Base-by-base conservation (phyloP, 345 rosid species). In the Laguncularia racemosa region DNA sequence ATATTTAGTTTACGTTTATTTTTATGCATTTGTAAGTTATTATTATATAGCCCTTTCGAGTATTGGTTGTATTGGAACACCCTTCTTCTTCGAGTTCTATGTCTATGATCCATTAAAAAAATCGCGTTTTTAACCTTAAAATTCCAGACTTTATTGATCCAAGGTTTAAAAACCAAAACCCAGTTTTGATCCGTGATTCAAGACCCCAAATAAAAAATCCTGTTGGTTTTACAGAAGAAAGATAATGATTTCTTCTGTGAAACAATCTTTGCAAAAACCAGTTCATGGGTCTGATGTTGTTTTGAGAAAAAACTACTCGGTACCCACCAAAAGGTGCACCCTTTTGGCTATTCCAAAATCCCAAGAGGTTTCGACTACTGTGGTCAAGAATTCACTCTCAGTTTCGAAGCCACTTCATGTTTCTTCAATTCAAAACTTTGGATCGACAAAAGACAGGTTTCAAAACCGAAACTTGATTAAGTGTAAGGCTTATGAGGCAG, bases 401-500 rank as follows among this genome's bases (percentile, higher is more conserved):
- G 19, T 88, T 5, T 77, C 84, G 1, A 86, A 74, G 59, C 96
- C 96, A 4, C 52, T 92, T 43, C 84, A 83, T 56, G 67, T 92
- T 59, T 73, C 83, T 1, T 78, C 81, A 19, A 51, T 77, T 46
- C 60, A 72, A 46, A 55, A 71, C 43, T 58, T 67, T 47, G 71
- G 65, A 20, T 50, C 74, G n/a, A 13, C 65, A 43, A 59, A 62
- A 14, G 64, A 61, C n/a, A 26, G 46, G 57, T 46, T 2, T 20
- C 56, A 21, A 18, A 67, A 53, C 47, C 74, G 58, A 60, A 48
- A 77, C 23, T 58, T 58, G 75, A 63, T 72, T 62, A 77, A 70
- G 61, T 87, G 99, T 65, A 68, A 79, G 53, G 99, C 99, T 3
- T 89, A 85, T 26, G 99, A 87, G 66, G 97, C 97, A 0, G 96